Evolutionary conservation across 257 asterid genomes (phyloP), one percentile per base, ranked within the genome.

Genomic region (Primulina eburnea): DNA sequence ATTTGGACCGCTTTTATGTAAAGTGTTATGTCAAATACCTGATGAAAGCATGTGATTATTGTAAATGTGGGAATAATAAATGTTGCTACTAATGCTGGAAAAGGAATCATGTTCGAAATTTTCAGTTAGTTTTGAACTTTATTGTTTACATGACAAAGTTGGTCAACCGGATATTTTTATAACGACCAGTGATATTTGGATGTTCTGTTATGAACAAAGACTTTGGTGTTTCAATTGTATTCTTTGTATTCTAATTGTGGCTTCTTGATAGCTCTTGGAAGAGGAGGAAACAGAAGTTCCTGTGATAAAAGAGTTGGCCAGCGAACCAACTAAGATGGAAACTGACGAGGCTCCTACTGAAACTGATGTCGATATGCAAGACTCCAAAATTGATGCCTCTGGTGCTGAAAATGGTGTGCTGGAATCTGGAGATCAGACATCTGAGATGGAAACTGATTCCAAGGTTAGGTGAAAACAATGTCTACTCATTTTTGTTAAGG

Each of bases 391-490:
- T 34, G 83, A 77, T 71, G 75, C 75, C 70, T 21, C 83, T 37
- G 86, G 72, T 58, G 65, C 78, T 77, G 89, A 84, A 65, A 37
- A 37, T 37, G 43, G 43, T 37, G 43, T 37, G 43, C 8, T 37
- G 43, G 96, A 85, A 57, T 69, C 85, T 0, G 92, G 87, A n/a
- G 98, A 88, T 67, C 82, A 79, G 72, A 83, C 89, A 4, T 82
- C 76, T 60, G 91, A 82, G 72, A 85, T 87, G 92, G 99, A 91
- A 64, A 83, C 97, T 14, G 98, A 93, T 81, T 67, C 80, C 62
- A 90, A 90, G 98, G 98, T 93, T 16, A 72, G 79, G 52, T 52
- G 50, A 38, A 38, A 55, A 43, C 34, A 7, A 32, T 18, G 33
- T 68, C 59, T 35, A 11, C 20, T 33, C 32, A 9, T 11, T 3